phyloP scores from a whole-genome alignment of 2,329 filamentous ascomycete genomes.

The Ophiostoma ulmi region DNA sequence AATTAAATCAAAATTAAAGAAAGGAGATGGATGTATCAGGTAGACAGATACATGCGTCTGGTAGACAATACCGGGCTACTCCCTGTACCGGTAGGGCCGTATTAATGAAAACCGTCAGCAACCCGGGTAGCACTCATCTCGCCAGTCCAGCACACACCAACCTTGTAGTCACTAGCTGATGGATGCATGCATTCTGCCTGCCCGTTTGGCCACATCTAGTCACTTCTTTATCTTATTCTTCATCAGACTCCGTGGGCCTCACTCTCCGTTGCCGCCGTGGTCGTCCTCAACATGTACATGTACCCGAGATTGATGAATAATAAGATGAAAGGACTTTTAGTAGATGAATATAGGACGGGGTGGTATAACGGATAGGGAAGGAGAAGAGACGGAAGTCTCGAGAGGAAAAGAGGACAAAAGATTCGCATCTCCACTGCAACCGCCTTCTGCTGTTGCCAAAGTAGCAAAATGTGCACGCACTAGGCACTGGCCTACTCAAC shows the following conservation, averaged over 20 bases:
- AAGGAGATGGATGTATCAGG: not conserved
- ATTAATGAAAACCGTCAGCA: not conserved
- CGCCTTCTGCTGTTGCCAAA: not conserved
- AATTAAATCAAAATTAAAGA: not conserved
- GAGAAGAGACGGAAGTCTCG: not conserved
- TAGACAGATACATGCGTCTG: not conserved
- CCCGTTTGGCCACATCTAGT: not conserved
- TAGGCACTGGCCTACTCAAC: not conserved
- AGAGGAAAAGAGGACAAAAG: not conserved
- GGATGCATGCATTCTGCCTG: not conserved
- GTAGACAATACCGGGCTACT: not conserved
- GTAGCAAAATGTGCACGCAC: not conserved
- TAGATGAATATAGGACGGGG: slow-evolving; percentile 3
- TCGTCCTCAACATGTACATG: not conserved
- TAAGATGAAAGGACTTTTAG: not conserved
- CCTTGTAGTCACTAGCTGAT: not conserved
- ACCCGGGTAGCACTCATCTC: not conserved
- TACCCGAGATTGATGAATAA: not conserved
- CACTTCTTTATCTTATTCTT: not conserved
- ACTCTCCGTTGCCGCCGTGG: not conserved
- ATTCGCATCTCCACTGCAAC: not conserved
- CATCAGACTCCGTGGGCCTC: not conserved
- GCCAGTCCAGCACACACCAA: not conserved
- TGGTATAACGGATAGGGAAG: not conserved
- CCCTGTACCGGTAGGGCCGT: not conserved